Evolutionary conservation across 352 stramenopile genomes (phyloP), one percentile per base, ranked within the genome.

Genomic region (Pythium brassicae): DNA sequence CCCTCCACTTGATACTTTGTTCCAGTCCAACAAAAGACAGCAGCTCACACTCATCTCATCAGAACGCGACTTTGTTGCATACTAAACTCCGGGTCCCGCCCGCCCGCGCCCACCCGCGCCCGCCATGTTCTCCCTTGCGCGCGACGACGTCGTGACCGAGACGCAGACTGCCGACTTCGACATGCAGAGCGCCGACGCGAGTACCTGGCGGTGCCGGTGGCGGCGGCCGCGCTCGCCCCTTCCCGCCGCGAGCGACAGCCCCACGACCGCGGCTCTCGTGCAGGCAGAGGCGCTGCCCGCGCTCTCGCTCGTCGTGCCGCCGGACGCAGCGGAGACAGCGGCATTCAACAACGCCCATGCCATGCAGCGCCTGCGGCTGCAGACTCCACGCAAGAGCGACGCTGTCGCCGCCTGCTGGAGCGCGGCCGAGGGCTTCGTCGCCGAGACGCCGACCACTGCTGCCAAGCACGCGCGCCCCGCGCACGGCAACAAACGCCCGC

Each of bases 351-450:
- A 58, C 25, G 34, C 57, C 23, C 47, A 35, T 23, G 57, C 57
- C 14, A 63, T 63, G 57, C 57, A 63, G 50, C 40, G 52, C 20
- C 50, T 63, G 57, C 57, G 44, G 23, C 22, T 63, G 23, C 57
- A 63, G 50, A 63, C 57, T 3, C 57, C 57, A 32, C 48, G 48
- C 29, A 37, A 51, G 17, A 25, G 27, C 9, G 39, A 56, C 32
- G 34, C 5, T 12, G n/a, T n/a, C 9, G n/a, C 42, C 20, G n/a
- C 23, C 11, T 47, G 20, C 42, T 47, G 42, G 42, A 26, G 34
- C 29, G 29, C 10, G 1, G 11, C 15, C 15, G 47, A 53, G 3
- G 35, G 35, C 12, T 50, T 53, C 27, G 50, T 53, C 1, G 22
- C 32, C 15, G 57, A 63, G 50, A 54, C 57, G 19, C 50, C 42